Evolutionary conservation across 2,329 filamentous ascomycete species (phyloP).

Genomic region (Fusarium sp.): DNA sequence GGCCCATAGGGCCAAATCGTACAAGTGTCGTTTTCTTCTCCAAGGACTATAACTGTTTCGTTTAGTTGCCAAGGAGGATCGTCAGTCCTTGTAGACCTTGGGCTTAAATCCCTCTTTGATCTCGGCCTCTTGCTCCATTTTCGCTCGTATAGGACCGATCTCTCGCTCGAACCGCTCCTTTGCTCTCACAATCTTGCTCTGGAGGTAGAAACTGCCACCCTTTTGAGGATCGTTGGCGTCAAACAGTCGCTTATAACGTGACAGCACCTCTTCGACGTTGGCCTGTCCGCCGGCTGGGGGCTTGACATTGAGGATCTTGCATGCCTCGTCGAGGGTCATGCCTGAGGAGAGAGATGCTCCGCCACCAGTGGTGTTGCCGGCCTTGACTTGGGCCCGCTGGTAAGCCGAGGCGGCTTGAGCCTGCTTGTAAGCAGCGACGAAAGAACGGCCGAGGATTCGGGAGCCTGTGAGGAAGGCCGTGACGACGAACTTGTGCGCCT

Average conservation of each 20-base stretch:
- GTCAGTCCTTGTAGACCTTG: constrained; percentile 89
- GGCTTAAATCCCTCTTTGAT: constrained; percentile 90
- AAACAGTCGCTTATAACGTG: constrained; percentile 93
- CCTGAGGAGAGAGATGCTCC: constrained; percentile 70
- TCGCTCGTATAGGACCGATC: constrained; percentile 77
- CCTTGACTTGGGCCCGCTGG: constrained; percentile 77
- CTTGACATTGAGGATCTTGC: constrained; percentile 96
- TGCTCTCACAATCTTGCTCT: constrained; percentile 94
- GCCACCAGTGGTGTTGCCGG: constrained; percentile 66
- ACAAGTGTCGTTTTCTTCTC: constrained; percentile 34
- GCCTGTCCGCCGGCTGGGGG: constrained; percentile 80
- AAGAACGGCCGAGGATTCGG: constrained; percentile 92
- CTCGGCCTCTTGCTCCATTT: constrained; percentile 81
- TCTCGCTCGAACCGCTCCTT: constrained; percentile 94
- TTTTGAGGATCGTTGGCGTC: constrained; percentile 95
- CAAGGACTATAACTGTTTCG: neutral
- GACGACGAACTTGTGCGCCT: constrained; percentile 92
- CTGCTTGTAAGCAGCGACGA: constrained; percentile 95
- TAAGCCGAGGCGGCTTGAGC: constrained; percentile 89
- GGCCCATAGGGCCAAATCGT: constrained; percentile 35
- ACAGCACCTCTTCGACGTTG: constrained; percentile 83
- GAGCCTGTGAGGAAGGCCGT: constrained; percentile 91
- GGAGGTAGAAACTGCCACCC: constrained; percentile 96
- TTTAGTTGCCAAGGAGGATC: neutral
- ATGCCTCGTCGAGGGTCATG: constrained; percentile 95